Conservation (phyloP, 2,329 filamentous ascomycete species). For the Ceratocystis lukuohia region DNA sequence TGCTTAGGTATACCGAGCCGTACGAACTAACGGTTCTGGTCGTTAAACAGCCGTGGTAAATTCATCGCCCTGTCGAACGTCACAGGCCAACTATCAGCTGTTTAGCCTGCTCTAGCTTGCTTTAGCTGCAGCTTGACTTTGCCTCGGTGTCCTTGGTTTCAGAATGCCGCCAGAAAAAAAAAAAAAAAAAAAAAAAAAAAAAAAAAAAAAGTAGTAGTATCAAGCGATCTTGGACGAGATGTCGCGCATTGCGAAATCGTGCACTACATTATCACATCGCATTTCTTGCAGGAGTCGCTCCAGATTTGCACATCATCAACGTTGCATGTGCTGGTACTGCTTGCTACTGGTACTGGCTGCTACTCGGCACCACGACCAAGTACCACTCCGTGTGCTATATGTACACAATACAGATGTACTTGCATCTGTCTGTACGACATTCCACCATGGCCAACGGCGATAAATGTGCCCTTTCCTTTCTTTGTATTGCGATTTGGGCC, state of each 20-base stretch:
- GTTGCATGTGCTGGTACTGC: not conserved
- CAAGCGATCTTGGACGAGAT: not conserved
- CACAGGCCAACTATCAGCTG: no score
- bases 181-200: not conserved
- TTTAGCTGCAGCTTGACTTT: no score
- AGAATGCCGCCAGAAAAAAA: no score
- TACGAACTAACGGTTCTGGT: no score
- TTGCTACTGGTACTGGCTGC: no score
- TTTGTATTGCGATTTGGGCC: not conserved
- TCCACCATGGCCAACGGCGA: not conserved
- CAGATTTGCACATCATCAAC: not conserved
- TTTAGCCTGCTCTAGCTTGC: no score
- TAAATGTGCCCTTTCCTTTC: not conserved
- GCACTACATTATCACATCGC: not conserved
- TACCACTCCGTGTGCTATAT: no score
- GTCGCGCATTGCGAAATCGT: not conserved
- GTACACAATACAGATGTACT: not conserved
- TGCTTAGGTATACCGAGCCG: not conserved
- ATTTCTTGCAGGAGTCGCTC: not conserved
- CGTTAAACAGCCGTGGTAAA: no score
- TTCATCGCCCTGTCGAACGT: no score
- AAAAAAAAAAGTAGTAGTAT: no score
- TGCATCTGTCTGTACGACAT: not conserved
- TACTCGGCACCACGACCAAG: not conserved
- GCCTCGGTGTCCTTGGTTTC: no score